A percentile compares a stretch with the other conserved stretches of the same genome.
Evolutionary conservation across 306 rosid genomes (phyloP).

Genomic region (Herpetospermum pedunculosum): DNA sequence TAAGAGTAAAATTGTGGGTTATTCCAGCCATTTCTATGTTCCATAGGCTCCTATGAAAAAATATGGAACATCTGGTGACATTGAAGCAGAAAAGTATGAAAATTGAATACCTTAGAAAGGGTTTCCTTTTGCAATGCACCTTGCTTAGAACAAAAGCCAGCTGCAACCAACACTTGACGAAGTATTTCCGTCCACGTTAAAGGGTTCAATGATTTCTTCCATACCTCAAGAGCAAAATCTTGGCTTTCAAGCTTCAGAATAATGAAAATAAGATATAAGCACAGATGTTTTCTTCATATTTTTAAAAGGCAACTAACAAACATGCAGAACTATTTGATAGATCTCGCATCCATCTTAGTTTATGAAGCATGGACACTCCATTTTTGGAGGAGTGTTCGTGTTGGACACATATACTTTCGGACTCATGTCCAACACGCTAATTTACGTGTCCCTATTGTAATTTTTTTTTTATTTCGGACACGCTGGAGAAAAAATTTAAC

Average conservation of each 20-base stretch:
- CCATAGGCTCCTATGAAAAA: background rate
- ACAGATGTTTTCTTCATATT: constrained; percentile 1
- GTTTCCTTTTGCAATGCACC: constrained; percentile 46
- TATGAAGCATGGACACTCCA: too few relatives aligned
- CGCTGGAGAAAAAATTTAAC: too few relatives aligned
- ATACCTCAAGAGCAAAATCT: constrained; percentile 44
- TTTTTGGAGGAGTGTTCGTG: too few relatives aligned
- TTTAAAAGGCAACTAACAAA: background rate
- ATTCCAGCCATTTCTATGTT: background rate
- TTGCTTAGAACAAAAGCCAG: constrained; percentile 89
- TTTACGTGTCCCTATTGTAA: too few relatives aligned
- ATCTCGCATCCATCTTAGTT: background rate
- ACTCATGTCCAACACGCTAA: too few relatives aligned
- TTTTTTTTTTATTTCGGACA: too few relatives aligned
- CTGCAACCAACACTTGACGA: constrained; percentile 79
- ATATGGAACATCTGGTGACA: background rate
- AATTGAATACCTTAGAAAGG: constrained; percentile 55
- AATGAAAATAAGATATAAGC: constrained; percentile 2
- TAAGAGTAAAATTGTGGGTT: background rate
- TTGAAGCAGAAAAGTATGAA: background rate
- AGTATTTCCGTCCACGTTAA: constrained; percentile 89
- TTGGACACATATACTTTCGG: too few relatives aligned
- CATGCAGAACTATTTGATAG: background rate
- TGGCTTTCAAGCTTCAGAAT: constrained; percentile 62
- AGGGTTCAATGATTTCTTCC: constrained; percentile 75